Evolutionary conservation across 1,139 yeast genomes (phyloP).

Genomic region (Geotrichum restrictum): DNA sequence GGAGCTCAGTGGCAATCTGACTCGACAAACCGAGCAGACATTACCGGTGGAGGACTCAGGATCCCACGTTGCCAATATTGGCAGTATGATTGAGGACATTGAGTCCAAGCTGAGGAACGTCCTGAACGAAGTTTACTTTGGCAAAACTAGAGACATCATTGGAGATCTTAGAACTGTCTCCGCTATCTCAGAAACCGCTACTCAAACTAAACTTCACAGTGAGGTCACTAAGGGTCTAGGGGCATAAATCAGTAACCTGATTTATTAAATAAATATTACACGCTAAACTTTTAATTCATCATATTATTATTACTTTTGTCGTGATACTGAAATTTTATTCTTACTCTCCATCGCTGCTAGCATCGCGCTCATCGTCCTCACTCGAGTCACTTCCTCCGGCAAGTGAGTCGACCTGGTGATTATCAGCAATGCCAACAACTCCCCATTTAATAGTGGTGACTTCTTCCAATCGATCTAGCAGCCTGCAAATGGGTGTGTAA

Average conservation of each 20-base stretch:
- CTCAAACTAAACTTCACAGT: slow-evolving; percentile 33
- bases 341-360: slow-evolving; percentile 25
- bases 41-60: slow-evolving; percentile 46
- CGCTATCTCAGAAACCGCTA: slow-evolving; percentile 32
- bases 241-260: slow-evolving; percentile 9
- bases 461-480: slow-evolving; percentile 63
- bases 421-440: slow-evolving; percentile 56
- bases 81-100: slow-evolving; percentile 79
- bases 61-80: slow-evolving; percentile 78
- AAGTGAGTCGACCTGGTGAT: slow-evolving; percentile 25
- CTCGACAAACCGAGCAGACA: slow-evolving; percentile 61
- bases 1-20: slow-evolving; percentile 74
- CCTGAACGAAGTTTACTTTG: slow-evolving; percentile 91
- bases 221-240: slow-evolving; percentile 34
- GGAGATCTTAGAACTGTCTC: slow-evolving; percentile 57
- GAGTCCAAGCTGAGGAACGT: slow-evolving; percentile 83
- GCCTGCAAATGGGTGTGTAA: slow-evolving; percentile 75
- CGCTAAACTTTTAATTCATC: too few relatives aligned
- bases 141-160: slow-evolving; percentile 83
- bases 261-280: neutral
- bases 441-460: slow-evolving; percentile 88
- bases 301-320: too few relatives aligned
- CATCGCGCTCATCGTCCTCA: slow-evolving; percentile 24
- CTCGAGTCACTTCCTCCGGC: slow-evolving; percentile 29
- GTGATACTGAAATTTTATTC: neutral